Conservation (phyloP, 2,329 filamentous ascomycete species). For the Fusarium coffeatum region DNA sequence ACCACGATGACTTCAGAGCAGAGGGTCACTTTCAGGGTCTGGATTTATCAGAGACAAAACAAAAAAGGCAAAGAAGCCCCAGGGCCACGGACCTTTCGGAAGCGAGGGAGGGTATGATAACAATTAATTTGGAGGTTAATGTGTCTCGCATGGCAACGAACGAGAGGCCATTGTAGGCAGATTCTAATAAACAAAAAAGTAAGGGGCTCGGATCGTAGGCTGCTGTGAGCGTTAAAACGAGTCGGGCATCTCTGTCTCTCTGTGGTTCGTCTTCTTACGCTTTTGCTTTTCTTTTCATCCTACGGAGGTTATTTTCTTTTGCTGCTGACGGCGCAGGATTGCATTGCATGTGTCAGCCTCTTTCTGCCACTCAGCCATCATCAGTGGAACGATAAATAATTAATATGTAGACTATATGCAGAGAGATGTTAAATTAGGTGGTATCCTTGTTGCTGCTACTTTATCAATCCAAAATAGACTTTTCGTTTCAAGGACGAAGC, state of each 20-base stretch:
- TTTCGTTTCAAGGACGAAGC: conserved; percentile 1
- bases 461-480: not conserved
- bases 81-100: not conserved
- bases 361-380: not conserved
- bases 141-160: conserved; percentile 22
- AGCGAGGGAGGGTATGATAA: conserved; percentile 23
- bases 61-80: not conserved
- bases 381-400: not conserved
- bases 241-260: not conserved
- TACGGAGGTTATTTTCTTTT: not conserved
- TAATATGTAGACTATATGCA: not conserved
- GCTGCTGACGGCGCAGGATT: not conserved
- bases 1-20: conserved; percentile 8
- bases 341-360: not conserved
- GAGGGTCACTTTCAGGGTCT: conserved; percentile 9
- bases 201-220: not conserved
- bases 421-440: not conserved
- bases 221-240: conserved; percentile 7
- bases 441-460: not conserved
- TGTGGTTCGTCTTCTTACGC: not conserved
- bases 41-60: conserved; percentile 6
- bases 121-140: conserved; percentile 9
- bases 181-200: not conserved
- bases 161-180: not conserved
- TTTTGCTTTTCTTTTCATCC: not conserved